Percentiles rank a stretch among this genome's conserved stretches.
These are phyloP conservation scores for Ganoderma sp. DNA, from an alignment of 1,284 basidiomycete species.

Conservation along the genomic window DNA sequence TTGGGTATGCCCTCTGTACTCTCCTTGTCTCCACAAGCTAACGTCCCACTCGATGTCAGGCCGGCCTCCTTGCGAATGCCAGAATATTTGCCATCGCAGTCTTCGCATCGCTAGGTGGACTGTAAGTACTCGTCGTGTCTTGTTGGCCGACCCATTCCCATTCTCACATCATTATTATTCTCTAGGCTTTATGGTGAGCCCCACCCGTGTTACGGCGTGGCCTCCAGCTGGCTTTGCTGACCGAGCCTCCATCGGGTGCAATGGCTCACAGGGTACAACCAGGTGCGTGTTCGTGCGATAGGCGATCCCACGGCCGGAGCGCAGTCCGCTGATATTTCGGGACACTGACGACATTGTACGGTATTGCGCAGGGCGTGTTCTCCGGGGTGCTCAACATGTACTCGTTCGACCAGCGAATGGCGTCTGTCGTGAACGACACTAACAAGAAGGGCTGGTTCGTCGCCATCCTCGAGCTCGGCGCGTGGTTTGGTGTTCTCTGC, in stretches of 20 bases:
- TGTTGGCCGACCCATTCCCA: not conserved
- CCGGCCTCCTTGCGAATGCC: constrained; percentile 65
- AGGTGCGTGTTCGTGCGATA: constrained; percentile 47
- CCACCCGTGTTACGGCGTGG: constrained; percentile 9
- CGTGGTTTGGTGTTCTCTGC: constrained; percentile 74
- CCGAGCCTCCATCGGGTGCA: not conserved
- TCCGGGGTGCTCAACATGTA: constrained; percentile 70
- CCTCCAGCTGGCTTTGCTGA: constrained; percentile 7
- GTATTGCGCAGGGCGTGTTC: constrained; percentile 64
- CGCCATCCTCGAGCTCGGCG: constrained; percentile 71
- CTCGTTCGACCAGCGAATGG: constrained; percentile 62
- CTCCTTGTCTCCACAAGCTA: not conserved
- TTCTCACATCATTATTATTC: not conserved
- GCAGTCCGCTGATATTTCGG: constrained; percentile 23
- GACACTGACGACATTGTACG: constrained; percentile 3
- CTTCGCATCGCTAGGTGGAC: constrained; percentile 74
- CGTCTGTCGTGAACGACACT: constrained; percentile 53
- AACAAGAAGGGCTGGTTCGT: constrained; percentile 72
- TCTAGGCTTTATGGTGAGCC: constrained; percentile 33
- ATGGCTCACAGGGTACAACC: constrained; percentile 59
- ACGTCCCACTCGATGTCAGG: constrained; percentile 43
- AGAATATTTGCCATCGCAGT: constrained; percentile 67
- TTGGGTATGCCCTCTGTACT: constrained; percentile 54
- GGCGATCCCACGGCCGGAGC: constrained; percentile 7
- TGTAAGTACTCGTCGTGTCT: constrained; percentile 50